Evolutionary conservation across 345 rosid genomes (phyloP).

Genomic region (Erodium maritimum): DNA sequence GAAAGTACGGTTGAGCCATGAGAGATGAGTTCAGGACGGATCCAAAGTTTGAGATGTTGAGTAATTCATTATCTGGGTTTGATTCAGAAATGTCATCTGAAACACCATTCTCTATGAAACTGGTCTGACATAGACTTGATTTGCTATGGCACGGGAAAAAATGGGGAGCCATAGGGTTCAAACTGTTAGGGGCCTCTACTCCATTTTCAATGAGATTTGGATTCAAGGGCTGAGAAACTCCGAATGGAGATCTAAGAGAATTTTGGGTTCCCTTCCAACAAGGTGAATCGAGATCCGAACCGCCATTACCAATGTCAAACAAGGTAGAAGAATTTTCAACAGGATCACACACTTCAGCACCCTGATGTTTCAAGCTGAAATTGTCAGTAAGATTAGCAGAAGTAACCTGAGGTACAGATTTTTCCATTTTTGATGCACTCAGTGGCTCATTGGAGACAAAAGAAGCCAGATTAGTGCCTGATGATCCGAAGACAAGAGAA

Average conservation of each 20-base stretch:
- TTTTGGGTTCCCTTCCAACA: slow-evolving; percentile 41
- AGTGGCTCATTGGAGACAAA: slow-evolving; percentile 5
- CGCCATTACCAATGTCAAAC: slow-evolving; percentile 12
- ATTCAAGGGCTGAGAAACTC: slow-evolving; percentile 8
- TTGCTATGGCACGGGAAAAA: slow-evolving; percentile 25
- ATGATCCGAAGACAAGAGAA: slow-evolving; percentile 6
- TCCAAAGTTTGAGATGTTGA: slow-evolving; percentile 1
- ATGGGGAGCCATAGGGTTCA: slow-evolving; percentile 38
- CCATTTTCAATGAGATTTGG: slow-evolving; percentile 15
- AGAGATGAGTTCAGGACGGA: slow-evolving; percentile 6
- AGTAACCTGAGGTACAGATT: slow-evolving; percentile 12
- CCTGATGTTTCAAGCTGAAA: slow-evolving; percentile 13
- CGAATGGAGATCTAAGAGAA: slow-evolving; percentile 5
- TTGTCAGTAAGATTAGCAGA: slow-evolving; percentile 7
- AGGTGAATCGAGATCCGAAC: slow-evolving; percentile 48
- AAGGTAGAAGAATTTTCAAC: slow-evolving; percentile 11
- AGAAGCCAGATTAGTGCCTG: slow-evolving; percentile 6
- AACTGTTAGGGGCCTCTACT: slow-evolving; percentile 15
- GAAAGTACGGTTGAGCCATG: slow-evolving; percentile 6
- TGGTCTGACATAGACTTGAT: slow-evolving; percentile 12
- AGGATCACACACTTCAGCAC: slow-evolving; percentile 8
- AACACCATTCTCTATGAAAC: slow-evolving; percentile 9
- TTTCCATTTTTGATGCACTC: slow-evolving; percentile 1
- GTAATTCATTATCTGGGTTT: slow-evolving; percentile 4
- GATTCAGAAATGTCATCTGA: slow-evolving; percentile 3